Conservation (phyloP, 306 rosid species). For the Quercus variabilis region DNA sequence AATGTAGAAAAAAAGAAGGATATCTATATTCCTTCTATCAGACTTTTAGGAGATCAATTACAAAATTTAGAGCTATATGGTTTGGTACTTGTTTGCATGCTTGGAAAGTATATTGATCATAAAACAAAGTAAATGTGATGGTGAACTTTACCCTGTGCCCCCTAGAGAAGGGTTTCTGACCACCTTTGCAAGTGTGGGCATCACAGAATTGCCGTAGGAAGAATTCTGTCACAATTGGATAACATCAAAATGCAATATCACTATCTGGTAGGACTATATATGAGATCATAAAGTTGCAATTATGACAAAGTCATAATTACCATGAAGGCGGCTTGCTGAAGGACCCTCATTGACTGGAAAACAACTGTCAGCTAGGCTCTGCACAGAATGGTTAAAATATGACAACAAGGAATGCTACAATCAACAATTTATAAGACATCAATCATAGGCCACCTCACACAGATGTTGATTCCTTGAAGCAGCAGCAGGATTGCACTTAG, state of each 20-base stretch:
- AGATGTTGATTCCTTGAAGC: conserved; percentile 64
- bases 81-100: neutral
- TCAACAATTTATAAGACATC: neutral
- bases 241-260: conserved; percentile 15
- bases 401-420: conserved; percentile 6
- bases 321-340: conserved; percentile 63
- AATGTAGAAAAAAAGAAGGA: neutral
- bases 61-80: neutral
- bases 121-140: neutral
- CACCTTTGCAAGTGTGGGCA: conserved; percentile 61
- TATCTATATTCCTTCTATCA: neutral
- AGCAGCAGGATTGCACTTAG: conserved; percentile 80
- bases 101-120: neutral
- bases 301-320: conserved; percentile 30
- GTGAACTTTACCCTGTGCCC: conserved; percentile 57
- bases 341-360: conserved; percentile 64
- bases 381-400: conserved; percentile 17
- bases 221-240: conserved; percentile 43
- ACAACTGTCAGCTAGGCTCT: conserved; percentile 71
- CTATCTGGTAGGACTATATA: neutral
- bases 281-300: conserved; percentile 1
- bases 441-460: conserved; percentile 66
- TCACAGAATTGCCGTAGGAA: conserved; percentile 82
- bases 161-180: conserved; percentile 63
- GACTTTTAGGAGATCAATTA: neutral